Evolutionary conservation across 2,329 filamentous ascomycete genomes (phyloP).

Genomic region (Coniella vitis): DNA sequence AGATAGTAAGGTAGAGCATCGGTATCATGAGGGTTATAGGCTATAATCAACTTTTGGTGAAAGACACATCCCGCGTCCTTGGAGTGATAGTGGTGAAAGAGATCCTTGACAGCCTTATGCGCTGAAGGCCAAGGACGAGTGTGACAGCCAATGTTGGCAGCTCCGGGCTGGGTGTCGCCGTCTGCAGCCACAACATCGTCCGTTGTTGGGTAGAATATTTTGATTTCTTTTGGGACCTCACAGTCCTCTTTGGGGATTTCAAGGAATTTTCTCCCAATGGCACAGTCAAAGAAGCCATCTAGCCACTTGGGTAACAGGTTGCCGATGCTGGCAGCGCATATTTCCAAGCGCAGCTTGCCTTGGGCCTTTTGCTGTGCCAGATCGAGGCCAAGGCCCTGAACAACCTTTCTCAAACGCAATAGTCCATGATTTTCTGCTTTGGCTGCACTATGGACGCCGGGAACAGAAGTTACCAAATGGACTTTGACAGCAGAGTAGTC

Average conservation of each 20-base stretch:
- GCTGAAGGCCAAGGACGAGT: constrained; percentile 19
- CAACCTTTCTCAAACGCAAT: constrained; percentile 18
- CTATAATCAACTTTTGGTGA: constrained; percentile 22
- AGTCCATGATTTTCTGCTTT: constrained; percentile 20
- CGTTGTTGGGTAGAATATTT: constrained; percentile 20
- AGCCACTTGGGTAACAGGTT: constrained; percentile 21
- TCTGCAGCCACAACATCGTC: constrained; percentile 17
- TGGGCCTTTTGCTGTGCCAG: constrained; percentile 11
- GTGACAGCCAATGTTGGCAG: constrained; percentile 22
- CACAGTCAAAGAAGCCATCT: constrained; percentile 20
- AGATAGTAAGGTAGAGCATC: constrained; percentile 17
- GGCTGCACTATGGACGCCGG: constrained; percentile 16
- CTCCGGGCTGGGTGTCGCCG: constrained; percentile 15
- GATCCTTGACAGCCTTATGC: constrained; percentile 15
- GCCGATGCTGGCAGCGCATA: constrained; percentile 20
- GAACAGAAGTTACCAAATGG: constrained; percentile 20
- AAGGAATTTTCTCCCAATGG: constrained; percentile 15
- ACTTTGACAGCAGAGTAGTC: constrained; percentile 21
- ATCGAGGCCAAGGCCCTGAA: constrained; percentile 15
- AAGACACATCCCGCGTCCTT: constrained; percentile 22
- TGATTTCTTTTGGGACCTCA: constrained; percentile 15
- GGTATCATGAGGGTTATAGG: constrained; percentile 14
- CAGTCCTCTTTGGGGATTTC: constrained; percentile 5
- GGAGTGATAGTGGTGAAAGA: constrained; percentile 22
- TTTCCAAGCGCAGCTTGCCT: constrained; percentile 17